Conservation (phyloP, 352 stramenopile genomes). For the Globisporangium cystogenes region DNA sequence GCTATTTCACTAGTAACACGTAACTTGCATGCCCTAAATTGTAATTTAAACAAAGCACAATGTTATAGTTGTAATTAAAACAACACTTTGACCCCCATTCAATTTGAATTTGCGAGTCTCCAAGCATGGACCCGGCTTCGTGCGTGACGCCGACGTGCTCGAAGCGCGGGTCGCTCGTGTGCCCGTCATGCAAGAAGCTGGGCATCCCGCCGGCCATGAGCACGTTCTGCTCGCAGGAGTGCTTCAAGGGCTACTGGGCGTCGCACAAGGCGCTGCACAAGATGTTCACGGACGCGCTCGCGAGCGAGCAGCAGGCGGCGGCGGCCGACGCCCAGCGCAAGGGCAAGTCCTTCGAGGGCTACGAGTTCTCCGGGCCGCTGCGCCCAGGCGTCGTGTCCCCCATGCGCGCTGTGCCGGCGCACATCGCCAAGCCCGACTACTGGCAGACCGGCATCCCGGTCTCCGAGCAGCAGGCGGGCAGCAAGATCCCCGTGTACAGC, state of each 20-base stretch:
- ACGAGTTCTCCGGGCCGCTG: slow-evolving; percentile 80
- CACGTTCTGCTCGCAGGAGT: slow-evolving; percentile 93
- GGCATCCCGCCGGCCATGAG: slow-evolving; percentile 79
- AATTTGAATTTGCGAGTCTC: too few species aligned
- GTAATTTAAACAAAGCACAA: too few species aligned
- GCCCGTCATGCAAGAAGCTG: slow-evolving; percentile 90
- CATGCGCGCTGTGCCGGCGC: slow-evolving; percentile 60
- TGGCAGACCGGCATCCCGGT: slow-evolving; percentile 75
- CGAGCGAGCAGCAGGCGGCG: slow-evolving; percentile 25
- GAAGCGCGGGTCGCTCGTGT: slow-evolving; percentile 84
- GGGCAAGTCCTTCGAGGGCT: slow-evolving; percentile 44
- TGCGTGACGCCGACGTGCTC: slow-evolving; percentile 72
- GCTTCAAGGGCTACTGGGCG: slow-evolving; percentile 96
- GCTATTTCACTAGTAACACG: too few species aligned
- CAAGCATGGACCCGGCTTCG: slow-evolving; percentile 19
- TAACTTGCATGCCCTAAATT: too few species aligned
- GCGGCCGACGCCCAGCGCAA: slow-evolving; percentile 22
- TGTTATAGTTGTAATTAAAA: too few species aligned
- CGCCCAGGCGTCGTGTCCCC: slow-evolving; percentile 80
- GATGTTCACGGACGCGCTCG: slow-evolving; percentile 87
- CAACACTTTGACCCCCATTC: too few species aligned
- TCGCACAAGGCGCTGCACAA: slow-evolving; percentile 96
- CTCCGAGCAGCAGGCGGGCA: slow-evolving; percentile 60
- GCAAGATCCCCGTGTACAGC: slow-evolving; percentile 92
- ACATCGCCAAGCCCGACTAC: slow-evolving; percentile 89